Base-by-base conservation (phyloP, 2,329 filamentous ascomycete species). In the Cercospora berteroae region DNA sequence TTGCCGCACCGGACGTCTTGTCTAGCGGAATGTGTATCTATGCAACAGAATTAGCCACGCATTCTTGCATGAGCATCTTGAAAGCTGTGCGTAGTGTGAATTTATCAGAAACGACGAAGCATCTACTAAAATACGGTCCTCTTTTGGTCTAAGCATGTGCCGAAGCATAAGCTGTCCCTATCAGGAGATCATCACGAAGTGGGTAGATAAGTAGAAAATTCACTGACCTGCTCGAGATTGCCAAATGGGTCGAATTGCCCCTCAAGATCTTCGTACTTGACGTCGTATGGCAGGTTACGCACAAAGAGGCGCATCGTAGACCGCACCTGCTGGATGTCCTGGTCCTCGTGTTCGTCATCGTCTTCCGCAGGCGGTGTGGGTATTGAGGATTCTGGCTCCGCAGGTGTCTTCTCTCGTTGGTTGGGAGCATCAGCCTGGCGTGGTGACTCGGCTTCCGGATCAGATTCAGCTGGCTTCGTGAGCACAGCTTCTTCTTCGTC, bases 101-200 rank as follows among this genome's bases (percentile, higher is more conserved):
- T 58, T 48, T 63, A 60, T 76, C 75, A 77, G 93, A 89, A 87
- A 84, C 81, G 90, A 93, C 89, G 61, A 94, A 91, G 92, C 92
- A 97, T 98, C 94, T 99, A 99, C 95, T 97, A 99, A 97, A 96
- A 97, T 95, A 91, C 87, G 92, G 89, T 93, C 89, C 90, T 64
- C 90, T 89, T 70, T 88, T 83, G 93, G 85, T 78, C 74, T 88
- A 91, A 94, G 96, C 94, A 98, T 84, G 85, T 93, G 91, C 92
- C 83, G 77, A 81, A 85, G 91, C 91, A 94, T 97, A 91, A 93
- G 94, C 89, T 98, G 95, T 98, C 95, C 95, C 95, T 98, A 98
- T 98, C 95, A 88, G 91, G 91, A 88, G 83, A 92, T 98, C 94
- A 98, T 98, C 95, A 94, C 87, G 69, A 60, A 73, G 68, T n/a